Base-by-base conservation (phyloP, 495 filamentous ascomycete genomes). In the Xylaria intraflava region DNA sequence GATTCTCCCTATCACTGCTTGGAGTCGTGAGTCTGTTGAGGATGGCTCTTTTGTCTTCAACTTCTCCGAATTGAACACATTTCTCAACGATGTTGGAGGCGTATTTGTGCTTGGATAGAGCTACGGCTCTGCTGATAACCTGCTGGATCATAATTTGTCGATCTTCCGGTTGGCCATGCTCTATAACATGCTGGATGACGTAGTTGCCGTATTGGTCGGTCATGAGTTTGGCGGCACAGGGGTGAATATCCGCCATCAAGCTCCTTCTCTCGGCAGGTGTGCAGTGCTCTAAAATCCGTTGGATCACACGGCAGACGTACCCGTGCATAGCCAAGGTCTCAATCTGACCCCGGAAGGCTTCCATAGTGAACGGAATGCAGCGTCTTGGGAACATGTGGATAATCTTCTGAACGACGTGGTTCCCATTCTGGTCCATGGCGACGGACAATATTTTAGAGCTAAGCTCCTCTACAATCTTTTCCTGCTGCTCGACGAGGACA, bases 71-170 rank as follows among this genome's bases (percentile, higher is more conserved):
- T 49, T 84, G 74, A 44, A 98, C 88, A 59, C 89, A 93, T 73
- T 91, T 95, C 71, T 98, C 93, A 1, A 98, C 94, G 5, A 98
- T 93, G 60, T 98, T 96, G 59, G 89, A 95, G 3, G 94, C 93
- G 62, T 90, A 96, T 65, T 98, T 97, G 71, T 97, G 92, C 72
- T 89, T 95, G 6, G 89, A 95, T 59, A 86, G 81, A 1, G 72
- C 73, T n/a, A 94, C 66, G 0, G 94, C 70, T 47, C 90, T 79
- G 5, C 73, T 74, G 46, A 81, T 85, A 58, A 98, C 85, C 29
- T 90, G 67, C 33, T 72, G 66, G 50, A 96, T 86, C 66, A 96
- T 84, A 55, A 75, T 79, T 1, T 74, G 77, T 17, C 87, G 83
- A 58, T 96, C 91, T 44, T 85, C 83, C 22, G 83, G 80, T 27